Base-by-base conservation (phyloP, 208 protist genomes). In the Trichomonas gallinae region DNA sequence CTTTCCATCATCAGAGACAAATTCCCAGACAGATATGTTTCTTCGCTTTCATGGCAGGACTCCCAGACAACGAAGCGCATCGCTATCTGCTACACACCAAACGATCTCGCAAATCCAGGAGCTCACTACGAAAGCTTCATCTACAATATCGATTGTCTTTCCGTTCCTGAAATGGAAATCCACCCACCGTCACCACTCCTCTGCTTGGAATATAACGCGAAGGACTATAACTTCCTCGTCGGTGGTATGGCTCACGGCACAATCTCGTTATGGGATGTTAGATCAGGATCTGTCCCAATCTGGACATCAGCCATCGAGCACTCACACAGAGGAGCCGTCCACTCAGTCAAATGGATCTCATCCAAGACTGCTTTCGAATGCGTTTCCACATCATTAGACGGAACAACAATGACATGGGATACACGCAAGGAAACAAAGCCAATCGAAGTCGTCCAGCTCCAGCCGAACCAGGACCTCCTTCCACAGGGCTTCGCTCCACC, bases 331-430 rank as follows among this genome's bases (percentile, higher is more conserved):
- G 87, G 44, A 26, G 44, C 26, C 21, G 87, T 93, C 36, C 13
- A 93, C 36, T 23, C 44, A 58, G 87, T 93, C 13, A 48, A 40
- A 38, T 93, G 87, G 87, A 93, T 93, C 21, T 51, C 40, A 9
- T 93, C 87, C 4, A 93, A 93, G 34, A 93, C 87, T 17, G 87
- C 87, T 3, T 93, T 93, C n/a, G 87, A 93, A 36, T 93, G 87
- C n/a, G 87, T 93, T 51, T 93, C 87, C 38, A 44, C 45, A 4
- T 93, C 87, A 38, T 34, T 26, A 48, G 87, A 93, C 45, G 87
- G 87, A 0, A 93, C 40, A 13, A 38, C 87, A 58, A 93, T 93
- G 87, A 93, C 44, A 51, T 93, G 87, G 87, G 87, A 93, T 26
- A 93, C 87, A n/a, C 40, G 87, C 6, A 48, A 42, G 26, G 44